Base-by-base conservation (phyloP, 768 basidiomycete species). In the Lactifluus subvellereus region DNA sequence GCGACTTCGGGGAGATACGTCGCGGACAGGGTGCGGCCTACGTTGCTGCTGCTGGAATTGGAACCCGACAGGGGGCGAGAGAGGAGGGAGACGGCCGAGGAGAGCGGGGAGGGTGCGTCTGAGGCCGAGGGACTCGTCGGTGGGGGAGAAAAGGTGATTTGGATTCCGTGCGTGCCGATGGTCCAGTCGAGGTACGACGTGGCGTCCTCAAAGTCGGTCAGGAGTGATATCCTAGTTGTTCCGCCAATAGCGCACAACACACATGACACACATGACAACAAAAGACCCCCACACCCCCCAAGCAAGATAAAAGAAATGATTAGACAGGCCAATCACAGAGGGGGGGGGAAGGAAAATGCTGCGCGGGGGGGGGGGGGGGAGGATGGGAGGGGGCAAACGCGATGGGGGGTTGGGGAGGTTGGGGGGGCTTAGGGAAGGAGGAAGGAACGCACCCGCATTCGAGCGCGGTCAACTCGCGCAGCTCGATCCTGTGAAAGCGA, bases 1-100 rank as follows among this genome's bases (percentile, higher is more conserved):
- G 91, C 88, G 62, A 99, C 89, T 59, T 98, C 87, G 5, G 97
- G 97, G 11, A 99, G 81, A 75, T 95, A 99, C 0, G 92, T 94
- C 8, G 95, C 94, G 11, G 85, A 82, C 69, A 95, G 86, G 1
- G 80, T 77, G 66, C 83, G 83, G 71, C 57, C 48, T n/a, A 20
- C 1, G 6, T 6, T 3, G 47, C 16, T 16, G 22, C 3, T 37
- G 53, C n/a, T 22, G 37, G n/a, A 6, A 4, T 78, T 84, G 18
- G 66, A 18, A 11, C 18, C 27, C 11, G 27, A 6, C 32, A 38
- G 8, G 9, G 22, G 47, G 5, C 33, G 57, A 6, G 71, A 61
- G 75, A 81, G 85, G 62, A 89, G 75, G 67, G 80, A 82, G 6
- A 80, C 71, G 8, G 86, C 80, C 6, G 89, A 89, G 18, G 88